A percentile compares a stretch with the other conserved stretches of the same genome.
Conservation (phyloP, 2,329 filamentous ascomycete genomes). For the Venturia asperata region DNA sequence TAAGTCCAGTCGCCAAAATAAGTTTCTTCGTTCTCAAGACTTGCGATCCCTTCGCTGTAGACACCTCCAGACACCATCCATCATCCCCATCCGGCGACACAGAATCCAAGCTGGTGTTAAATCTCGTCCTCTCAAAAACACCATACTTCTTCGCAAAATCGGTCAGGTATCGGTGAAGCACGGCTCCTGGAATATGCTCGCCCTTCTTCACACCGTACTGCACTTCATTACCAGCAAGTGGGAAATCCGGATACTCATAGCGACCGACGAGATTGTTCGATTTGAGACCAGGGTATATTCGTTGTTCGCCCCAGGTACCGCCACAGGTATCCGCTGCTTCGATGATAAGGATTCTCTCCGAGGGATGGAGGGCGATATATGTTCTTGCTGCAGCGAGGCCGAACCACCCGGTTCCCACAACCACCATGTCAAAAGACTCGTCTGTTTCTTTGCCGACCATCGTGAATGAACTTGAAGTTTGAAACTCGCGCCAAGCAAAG, state of each 20-base stretch:
- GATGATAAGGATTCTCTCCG: constrained; percentile 37
- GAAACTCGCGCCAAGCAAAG: neutral
- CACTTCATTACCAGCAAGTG: constrained; percentile 26
- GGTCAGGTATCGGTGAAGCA: constrained; percentile 51
- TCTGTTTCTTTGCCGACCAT: neutral
- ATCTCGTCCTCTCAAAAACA: constrained; percentile 42
- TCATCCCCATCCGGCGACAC: constrained; percentile 36
- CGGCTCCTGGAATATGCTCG: constrained; percentile 52
- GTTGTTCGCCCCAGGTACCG: constrained; percentile 38
- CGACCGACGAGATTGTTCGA: constrained; percentile 39
- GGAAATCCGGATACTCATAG: constrained; percentile 36
- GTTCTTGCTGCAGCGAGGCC: constrained; percentile 45
- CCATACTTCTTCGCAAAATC: constrained; percentile 49
- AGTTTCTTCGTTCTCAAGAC: constrained; percentile 41
- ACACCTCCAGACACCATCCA: constrained; percentile 28
- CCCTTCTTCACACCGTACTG: constrained; percentile 42
- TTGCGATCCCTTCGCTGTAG: neutral
- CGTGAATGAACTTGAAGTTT: neutral
- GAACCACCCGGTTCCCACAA: constrained; percentile 32
- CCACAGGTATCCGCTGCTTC: constrained; percentile 37
- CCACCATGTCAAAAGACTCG: neutral
- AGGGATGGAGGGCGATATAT: constrained; percentile 38
- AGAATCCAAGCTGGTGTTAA: constrained; percentile 45
- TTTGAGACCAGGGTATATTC: constrained; percentile 38
- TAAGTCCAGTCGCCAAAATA: constrained; percentile 55